phyloP scores from a whole-genome alignment of 2,329 filamentous ascomycete genomes.

The Xylaria sp. region DNA sequence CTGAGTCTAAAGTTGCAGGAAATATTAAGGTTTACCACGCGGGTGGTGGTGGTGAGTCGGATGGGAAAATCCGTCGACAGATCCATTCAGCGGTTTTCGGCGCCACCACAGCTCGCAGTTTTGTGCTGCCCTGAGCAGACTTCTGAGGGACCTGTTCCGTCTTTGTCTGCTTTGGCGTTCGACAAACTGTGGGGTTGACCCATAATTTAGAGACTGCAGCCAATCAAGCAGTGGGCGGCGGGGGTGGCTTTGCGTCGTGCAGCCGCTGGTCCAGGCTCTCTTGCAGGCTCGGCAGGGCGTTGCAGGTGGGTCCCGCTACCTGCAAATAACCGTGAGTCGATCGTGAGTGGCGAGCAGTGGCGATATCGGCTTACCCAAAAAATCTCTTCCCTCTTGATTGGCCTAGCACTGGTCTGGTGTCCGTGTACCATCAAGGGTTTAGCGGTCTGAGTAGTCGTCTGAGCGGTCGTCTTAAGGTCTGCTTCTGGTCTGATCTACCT shows the following conservation, averaged over 20 bases:
- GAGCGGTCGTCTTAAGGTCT: not conserved
- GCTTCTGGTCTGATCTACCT: conserved; percentile 8
- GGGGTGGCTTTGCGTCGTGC: too few relatives aligned
- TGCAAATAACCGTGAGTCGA: too few relatives aligned
- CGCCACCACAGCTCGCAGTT: conserved; percentile 22
- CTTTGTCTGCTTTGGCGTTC: not conserved
- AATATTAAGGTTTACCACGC: conserved; percentile 9
- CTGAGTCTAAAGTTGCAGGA: conserved; percentile 9
- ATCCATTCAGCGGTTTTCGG: conserved; percentile 33
- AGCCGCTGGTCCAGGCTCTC: too few relatives aligned
- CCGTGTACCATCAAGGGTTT: conserved; percentile 6
- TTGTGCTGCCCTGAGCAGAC: not conserved
- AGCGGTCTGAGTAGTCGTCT: conserved; percentile 13
- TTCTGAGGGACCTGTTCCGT: not conserved
- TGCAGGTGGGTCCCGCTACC: too few relatives aligned
- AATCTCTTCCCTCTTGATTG: conserved; percentile 30
- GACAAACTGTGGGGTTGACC: conserved; percentile 29
- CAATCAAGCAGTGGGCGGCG: conserved; percentile 14
- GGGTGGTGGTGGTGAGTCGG: conserved; percentile 25
- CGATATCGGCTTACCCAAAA: conserved; percentile 24
- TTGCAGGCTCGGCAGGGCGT: too few relatives aligned
- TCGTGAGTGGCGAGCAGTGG: too few relatives aligned
- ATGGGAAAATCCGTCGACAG: conserved; percentile 25
- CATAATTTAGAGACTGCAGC: conserved; percentile 3
- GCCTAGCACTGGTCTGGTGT: conserved; percentile 16